phyloP scores from a whole-genome alignment of 768 basidiomycete species.

The Dentipellis fragilis region DNA sequence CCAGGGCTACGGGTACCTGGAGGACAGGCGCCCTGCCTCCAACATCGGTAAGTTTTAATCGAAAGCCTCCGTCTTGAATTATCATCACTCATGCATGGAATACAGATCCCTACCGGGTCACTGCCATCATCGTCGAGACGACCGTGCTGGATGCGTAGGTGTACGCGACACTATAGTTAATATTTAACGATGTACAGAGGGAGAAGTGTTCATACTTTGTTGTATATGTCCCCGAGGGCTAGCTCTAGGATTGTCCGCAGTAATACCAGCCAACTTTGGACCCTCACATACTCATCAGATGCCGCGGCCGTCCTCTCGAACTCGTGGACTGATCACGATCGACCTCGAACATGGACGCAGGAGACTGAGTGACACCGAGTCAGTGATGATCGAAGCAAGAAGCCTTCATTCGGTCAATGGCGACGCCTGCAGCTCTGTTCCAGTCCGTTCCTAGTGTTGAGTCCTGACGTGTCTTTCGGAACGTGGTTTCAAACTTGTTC shows the following conservation, averaged over 20 bases:
- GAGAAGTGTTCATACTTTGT: background rate
- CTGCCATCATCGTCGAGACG: slow-evolving; percentile 81
- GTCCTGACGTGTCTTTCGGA: too few relatives aligned
- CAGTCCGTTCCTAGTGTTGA: too few relatives aligned
- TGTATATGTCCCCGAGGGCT: background rate
- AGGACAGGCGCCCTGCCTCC: slow-evolving; percentile 95
- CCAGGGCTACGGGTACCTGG: slow-evolving; percentile 91
- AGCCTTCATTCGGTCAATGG: too few relatives aligned
- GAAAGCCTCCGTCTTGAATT: background rate
- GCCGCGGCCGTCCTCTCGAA: too few relatives aligned
- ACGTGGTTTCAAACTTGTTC: too few relatives aligned
- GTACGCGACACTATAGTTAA: background rate
- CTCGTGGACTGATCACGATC: too few relatives aligned
- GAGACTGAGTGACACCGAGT: too few relatives aligned
- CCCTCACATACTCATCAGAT: too few relatives aligned
- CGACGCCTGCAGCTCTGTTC: too few relatives aligned
- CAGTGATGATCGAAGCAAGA: too few relatives aligned
- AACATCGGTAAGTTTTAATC: slow-evolving; percentile 75
- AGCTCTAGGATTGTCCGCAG: background rate
- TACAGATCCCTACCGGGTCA: slow-evolving; percentile 91
- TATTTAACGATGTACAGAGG: background rate
- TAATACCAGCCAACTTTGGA: background rate
- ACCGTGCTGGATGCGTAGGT: slow-evolving; percentile 56
- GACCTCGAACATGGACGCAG: too few relatives aligned
- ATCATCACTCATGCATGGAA: slow-evolving; percentile 5